A percentile compares a stretch with the other conserved stretches of the same genome.
These are phyloP conservation scores for Xylariaceae sp. DNA, from an alignment of 2,329 filamentous ascomycete species.

Conservation along the genomic window DNA sequence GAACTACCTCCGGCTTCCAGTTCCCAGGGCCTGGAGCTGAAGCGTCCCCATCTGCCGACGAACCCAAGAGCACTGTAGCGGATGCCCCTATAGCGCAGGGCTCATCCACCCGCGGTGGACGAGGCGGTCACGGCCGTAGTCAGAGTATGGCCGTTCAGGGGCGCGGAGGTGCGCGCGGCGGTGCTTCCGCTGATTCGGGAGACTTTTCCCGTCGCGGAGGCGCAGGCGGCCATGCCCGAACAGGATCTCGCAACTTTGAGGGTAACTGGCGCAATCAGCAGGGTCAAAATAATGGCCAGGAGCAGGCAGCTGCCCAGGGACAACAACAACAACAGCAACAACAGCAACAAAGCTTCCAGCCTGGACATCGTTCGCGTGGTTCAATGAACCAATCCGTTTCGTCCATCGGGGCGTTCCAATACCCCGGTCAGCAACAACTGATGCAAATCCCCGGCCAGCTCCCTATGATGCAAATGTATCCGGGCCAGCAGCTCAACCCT, in stretches of 20 bases:
- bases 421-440: constrained; percentile 79
- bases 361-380: constrained; percentile 79
- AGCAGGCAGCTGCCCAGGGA: constrained; percentile 25
- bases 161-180: constrained; percentile 65
- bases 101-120: constrained; percentile 48
- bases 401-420: constrained; percentile 82
- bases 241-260: constrained; percentile 90
- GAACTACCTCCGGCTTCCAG: constrained; percentile 89
- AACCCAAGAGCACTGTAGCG: constrained; percentile 48
- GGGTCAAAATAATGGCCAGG: constrained; percentile 63
- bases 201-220: constrained; percentile 77
- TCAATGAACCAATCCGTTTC: constrained; percentile 86
- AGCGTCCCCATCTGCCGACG: constrained; percentile 51
- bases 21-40: constrained; percentile 76
- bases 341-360: constrained; percentile 75
- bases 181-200: constrained; percentile 50
- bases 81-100: constrained; percentile 39
- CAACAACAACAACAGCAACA: constrained; percentile 35
- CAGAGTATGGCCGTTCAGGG: constrained; percentile 85
- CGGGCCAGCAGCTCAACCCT: constrained; percentile 79
- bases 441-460: constrained; percentile 84
- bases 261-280: constrained; percentile 90
- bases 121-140: constrained; percentile 66
- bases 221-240: constrained; percentile 69
- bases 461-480: constrained; percentile 78